Evolutionary conservation across 139 green algal species (phyloP), one percentile per base, ranked within the genome.

Genomic region (Coelastrella sp.): DNA sequence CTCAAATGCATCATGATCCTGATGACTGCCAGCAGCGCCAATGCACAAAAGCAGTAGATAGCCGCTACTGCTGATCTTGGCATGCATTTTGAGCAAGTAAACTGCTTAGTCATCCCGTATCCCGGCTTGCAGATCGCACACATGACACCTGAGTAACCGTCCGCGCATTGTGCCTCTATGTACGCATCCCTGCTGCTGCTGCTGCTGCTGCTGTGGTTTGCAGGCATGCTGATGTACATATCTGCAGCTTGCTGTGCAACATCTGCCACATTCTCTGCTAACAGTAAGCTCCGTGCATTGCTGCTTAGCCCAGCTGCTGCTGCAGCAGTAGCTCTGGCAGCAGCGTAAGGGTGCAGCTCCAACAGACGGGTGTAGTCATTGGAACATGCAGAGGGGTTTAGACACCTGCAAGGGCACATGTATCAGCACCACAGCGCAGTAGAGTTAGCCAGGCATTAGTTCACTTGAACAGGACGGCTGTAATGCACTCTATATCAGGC

Each of bases 131-230:
- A 92, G 8, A 32, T 22, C 6, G 84, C 85, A 79, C 90, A 92
- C 71, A 92, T 47, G 2, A 73, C 71, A 22, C 90, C 90, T 20
- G 84, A 82, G 71, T 92, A 92, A 23, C 90, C 90, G 2, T 58
- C n/a, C 3, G 20, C 32, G 56, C 66, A 87, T 56, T 81, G 85
- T 73, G 74, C 22, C 7, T 89, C 66, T 77, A 85, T 86, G 74
- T 81, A 59, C 75, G 23, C 77, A 60, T 56, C 47, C 57, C 47
- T 32, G 16, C 11, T 65, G 54, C 77, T 83, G 77, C 16, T 83
- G 77, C 74, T 83, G 77, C 54, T 22, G 77, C 54, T 65, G 47
- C 11, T 22, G 77, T 17, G 8, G 5, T 54, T 23, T 64, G 54
- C 75, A 81, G 68, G 14, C 3, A 8, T 73, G 22, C 20, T 74